phyloP scores from a whole-genome alignment of 805 yeast species.

The Candida taoyuanica region DNA sequence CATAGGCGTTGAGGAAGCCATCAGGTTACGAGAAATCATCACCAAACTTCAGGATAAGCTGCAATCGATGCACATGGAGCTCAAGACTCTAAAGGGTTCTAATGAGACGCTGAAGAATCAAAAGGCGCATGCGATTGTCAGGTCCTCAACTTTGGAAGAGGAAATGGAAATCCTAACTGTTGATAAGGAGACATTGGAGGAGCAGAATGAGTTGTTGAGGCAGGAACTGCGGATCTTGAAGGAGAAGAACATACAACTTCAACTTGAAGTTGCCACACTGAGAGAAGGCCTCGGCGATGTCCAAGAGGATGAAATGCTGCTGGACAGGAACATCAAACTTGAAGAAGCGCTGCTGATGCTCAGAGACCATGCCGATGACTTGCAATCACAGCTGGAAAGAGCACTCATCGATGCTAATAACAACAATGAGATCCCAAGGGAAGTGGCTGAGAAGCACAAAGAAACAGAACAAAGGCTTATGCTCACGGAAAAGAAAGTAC shows the following conservation, averaged over 20 bases:
- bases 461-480: conserved; percentile 32
- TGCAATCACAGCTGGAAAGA: conserved; percentile 29
- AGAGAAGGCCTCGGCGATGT: conserved; percentile 13
- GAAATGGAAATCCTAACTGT: conserved; percentile 32
- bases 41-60: conserved; percentile 44
- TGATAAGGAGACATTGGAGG: conserved; percentile 41
- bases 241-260: conserved; percentile 8
- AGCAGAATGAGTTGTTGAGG: conserved; percentile 30
- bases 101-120: conserved; percentile 27
- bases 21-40: conserved; percentile 31
- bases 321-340: conserved; percentile 33
- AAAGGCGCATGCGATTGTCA: conserved; percentile 27
- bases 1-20: conserved; percentile 4
- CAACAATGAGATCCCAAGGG: conserved; percentile 31
- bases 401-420: conserved; percentile 23
- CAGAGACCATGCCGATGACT: conserved; percentile 26
- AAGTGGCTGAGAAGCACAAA: conserved; percentile 30
- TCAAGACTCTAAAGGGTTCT: conserved; percentile 25
- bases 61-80: conserved; percentile 29
- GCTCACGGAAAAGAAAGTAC: conserved; percentile 33
- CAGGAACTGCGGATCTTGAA: conserved; percentile 16
- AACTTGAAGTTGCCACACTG: conserved; percentile 8
- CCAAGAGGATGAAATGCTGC: conserved; percentile 1
- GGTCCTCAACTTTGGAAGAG: conserved; percentile 22
- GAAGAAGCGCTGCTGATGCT: conserved; percentile 39